These are phyloP conservation scores for Achlya hypogyna DNA, from an alignment of 352 stramenopile genomes.

Conservation along the genomic window DNA sequence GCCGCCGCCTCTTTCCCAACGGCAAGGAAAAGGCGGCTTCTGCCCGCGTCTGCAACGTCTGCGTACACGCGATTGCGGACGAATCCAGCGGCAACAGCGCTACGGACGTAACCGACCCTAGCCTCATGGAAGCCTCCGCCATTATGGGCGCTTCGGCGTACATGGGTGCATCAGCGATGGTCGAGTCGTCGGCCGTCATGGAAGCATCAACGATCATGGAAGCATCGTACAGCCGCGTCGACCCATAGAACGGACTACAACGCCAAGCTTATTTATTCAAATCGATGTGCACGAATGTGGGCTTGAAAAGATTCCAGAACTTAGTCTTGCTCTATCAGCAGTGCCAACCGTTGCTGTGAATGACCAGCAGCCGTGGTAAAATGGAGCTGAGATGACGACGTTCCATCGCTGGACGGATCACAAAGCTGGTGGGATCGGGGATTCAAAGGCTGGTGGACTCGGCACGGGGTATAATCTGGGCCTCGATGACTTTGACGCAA, in stretches of 20 bases:
- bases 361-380: too few species aligned
- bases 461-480: too few species aligned
- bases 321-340: too few species aligned
- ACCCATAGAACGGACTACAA: neutral
- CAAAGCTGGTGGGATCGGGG: too few species aligned
- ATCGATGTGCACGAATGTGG: neutral
- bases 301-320: too few species aligned
- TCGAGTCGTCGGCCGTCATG: neutral
- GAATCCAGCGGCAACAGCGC: constrained; percentile 4
- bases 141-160: neutral
- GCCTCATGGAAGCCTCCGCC: neutral
- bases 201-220: neutral
- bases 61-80: neutral
- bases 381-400: too few species aligned
- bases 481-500: too few species aligned
- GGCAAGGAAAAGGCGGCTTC: constrained; percentile 28
- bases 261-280: constrained; percentile 5
- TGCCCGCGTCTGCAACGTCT: constrained; percentile 37
- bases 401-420: too few species aligned
- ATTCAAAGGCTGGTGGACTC: too few species aligned
- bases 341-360: too few species aligned
- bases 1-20: constrained; percentile 58
- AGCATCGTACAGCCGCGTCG: constrained; percentile 1
- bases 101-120: constrained; percentile 8
- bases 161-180: neutral